Conservation (phyloP, 768 basidiomycete species). For the Suillus occidentalis region DNA sequence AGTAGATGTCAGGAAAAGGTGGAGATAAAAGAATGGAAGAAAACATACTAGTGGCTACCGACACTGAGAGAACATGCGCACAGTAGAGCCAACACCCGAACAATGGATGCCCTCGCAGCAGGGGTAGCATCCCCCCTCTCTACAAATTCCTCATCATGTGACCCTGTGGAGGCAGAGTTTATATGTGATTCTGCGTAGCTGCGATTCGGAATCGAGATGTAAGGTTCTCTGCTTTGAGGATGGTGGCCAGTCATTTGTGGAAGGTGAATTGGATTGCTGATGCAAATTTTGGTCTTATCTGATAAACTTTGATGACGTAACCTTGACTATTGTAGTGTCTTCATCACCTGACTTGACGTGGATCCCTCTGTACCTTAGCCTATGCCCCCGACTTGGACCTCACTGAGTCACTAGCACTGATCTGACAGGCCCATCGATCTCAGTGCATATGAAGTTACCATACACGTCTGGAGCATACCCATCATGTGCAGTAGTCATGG, state of each 20-base stretch:
- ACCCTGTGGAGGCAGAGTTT: too few species aligned
- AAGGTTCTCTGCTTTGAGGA: background rate
- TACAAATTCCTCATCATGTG: background rate
- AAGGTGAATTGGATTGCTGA: background rate
- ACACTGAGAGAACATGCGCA: slow-evolving; percentile 75
- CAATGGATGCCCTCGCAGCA: slow-evolving; percentile 41
- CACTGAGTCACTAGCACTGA: too few species aligned
- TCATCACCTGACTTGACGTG: too few species aligned
- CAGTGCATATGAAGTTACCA: background rate
- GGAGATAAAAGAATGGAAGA: background rate
- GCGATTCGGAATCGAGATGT: background rate
- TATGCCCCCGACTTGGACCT: too few species aligned
- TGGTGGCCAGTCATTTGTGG: background rate
- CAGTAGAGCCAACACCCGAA: slow-evolving; percentile 60
- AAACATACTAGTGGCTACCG: slow-evolving; percentile 72
- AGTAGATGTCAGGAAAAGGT: slow-evolving; percentile 6
- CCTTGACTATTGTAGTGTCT: background rate
- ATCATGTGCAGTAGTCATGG: background rate
- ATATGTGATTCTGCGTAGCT: background rate
- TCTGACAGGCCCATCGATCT: background rate
- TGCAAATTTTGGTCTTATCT: background rate
- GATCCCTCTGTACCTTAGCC: too few species aligned
- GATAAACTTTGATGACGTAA: background rate
- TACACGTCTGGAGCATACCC: background rate
- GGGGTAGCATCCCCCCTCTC: slow-evolving; percentile 16